phyloP scores from a whole-genome alignment of 495 filamentous ascomycete genomes.

The Staphylotrichum tortipilum region DNA sequence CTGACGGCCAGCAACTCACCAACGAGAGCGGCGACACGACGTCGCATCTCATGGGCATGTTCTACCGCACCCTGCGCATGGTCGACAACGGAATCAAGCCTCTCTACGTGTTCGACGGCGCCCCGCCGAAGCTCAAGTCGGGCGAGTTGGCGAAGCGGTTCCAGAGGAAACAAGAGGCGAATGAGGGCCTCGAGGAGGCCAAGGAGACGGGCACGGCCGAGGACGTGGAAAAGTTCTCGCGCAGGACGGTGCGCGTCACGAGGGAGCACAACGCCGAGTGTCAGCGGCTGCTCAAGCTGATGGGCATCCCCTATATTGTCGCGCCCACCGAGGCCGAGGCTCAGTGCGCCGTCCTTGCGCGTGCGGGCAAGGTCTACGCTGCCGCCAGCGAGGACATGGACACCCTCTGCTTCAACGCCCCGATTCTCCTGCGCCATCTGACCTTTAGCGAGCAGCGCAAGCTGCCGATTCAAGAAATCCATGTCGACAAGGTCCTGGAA shows the following conservation, averaged over 20 bases:
- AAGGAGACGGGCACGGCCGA: conserved; percentile 96
- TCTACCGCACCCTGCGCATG: conserved; percentile 96
- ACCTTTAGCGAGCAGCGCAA: conserved; percentile 96
- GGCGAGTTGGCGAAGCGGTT: conserved; percentile 91
- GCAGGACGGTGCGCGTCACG: conserved; percentile 89
- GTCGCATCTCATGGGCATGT: conserved; percentile 97
- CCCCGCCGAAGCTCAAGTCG: conserved; percentile 92
- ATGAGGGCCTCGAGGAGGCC: conserved; percentile 81
- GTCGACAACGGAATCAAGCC: conserved; percentile 99
- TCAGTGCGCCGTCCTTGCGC: conserved; percentile 84
- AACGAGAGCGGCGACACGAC: conserved; percentile 91
- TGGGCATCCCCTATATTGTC: conserved; percentile 93
- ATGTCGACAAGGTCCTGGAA: conserved; percentile 71
- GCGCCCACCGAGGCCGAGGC: conserved; percentile 96
- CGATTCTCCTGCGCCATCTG: conserved; percentile 83
- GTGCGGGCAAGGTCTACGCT: conserved; percentile 91
- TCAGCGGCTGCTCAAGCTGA: conserved; percentile 78
- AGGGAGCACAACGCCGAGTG: conserved; percentile 93
- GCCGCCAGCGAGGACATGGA: conserved; percentile 99
- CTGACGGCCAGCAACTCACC: conserved; percentile 90
- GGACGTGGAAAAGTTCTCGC: conserved; percentile 95
- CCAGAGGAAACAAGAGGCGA: conserved; percentile 81
- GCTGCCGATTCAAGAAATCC: conserved; percentile 94
- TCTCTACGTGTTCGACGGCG: conserved; percentile 94
- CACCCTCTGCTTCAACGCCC: conserved; percentile 88